Evolutionary conservation across 345 rosid species (phyloP).

Genomic region (Balakata baccata): DNA sequence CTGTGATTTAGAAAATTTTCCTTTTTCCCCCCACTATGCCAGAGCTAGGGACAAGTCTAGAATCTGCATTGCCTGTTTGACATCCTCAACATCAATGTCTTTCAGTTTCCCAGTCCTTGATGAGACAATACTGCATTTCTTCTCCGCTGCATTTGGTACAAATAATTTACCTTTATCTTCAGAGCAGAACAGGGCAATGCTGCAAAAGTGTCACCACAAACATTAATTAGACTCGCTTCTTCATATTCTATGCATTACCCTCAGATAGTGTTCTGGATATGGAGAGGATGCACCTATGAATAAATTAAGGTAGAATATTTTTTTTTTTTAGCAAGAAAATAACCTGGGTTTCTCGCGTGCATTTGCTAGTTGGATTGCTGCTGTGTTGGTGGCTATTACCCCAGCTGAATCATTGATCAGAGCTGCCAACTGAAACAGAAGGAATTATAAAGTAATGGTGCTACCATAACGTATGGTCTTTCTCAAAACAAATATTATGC

Average conservation of each 20-base stretch:
- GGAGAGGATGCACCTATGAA: too few species aligned
- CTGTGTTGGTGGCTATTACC: constrained; percentile 83
- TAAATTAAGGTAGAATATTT: neutral
- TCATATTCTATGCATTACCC: neutral
- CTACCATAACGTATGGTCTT: neutral
- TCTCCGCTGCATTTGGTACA: constrained; percentile 65
- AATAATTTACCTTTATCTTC: constrained; percentile 67
- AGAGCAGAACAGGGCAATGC: constrained; percentile 78
- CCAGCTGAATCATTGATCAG: constrained; percentile 88
- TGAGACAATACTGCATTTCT: constrained; percentile 51
- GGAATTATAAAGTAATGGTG: neutral
- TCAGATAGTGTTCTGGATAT: neutral
- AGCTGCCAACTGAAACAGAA: constrained; percentile 67
- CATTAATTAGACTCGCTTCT: neutral
- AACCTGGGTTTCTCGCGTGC: constrained; percentile 78
- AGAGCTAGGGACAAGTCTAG: constrained; percentile 68
- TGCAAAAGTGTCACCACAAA: constrained; percentile 27
- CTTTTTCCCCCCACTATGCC: constrained; percentile 31
- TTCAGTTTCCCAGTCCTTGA: constrained; percentile 67
- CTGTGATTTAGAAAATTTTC: neutral
- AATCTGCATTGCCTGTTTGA: constrained; percentile 58
- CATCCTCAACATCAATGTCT: constrained; percentile 57
- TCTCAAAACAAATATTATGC: too few species aligned
- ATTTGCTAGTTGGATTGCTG: constrained; percentile 80
- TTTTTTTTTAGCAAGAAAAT: neutral